phyloP scores from a whole-genome alignment of 75 land plant species.

The Larix kaempferi region DNA sequence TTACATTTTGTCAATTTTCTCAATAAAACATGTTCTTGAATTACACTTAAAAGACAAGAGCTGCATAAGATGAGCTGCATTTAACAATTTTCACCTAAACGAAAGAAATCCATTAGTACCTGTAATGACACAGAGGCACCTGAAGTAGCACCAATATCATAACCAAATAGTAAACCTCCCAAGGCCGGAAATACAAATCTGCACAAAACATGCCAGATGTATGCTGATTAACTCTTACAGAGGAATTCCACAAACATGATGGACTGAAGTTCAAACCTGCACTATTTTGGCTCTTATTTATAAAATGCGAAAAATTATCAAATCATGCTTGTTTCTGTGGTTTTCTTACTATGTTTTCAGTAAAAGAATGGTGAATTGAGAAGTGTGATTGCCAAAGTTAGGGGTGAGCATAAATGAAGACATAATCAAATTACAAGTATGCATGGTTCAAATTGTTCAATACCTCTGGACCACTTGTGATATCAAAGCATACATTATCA shows the following conservation, averaged over 20 bases:
- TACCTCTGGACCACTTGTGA: neutral
- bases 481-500: neutral
- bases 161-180: slow-evolving; percentile 93
- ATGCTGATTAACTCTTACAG: neutral
- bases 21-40: neutral
- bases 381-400: too few species aligned
- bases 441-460: neutral
- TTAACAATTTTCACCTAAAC: neutral
- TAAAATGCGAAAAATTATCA: neutral
- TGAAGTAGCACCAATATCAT: slow-evolving; percentile 98
- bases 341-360: neutral
- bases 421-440: neutral
- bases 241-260: neutral
- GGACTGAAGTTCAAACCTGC: neutral
- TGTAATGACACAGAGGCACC: slow-evolving; percentile 88
- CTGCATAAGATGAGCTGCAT: neutral
- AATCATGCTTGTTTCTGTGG: neutral
- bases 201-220: neutral
- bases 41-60: neutral
- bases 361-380: neutral
- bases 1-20: slow-evolving; percentile 3
- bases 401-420: neutral
- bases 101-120: slow-evolving; percentile 17
- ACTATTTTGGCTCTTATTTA: neutral
- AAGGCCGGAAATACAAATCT: slow-evolving; percentile 84